Conservation (phyloP, 2,329 filamentous ascomycete genomes). For the Arthrobotrys entomopaga region DNA sequence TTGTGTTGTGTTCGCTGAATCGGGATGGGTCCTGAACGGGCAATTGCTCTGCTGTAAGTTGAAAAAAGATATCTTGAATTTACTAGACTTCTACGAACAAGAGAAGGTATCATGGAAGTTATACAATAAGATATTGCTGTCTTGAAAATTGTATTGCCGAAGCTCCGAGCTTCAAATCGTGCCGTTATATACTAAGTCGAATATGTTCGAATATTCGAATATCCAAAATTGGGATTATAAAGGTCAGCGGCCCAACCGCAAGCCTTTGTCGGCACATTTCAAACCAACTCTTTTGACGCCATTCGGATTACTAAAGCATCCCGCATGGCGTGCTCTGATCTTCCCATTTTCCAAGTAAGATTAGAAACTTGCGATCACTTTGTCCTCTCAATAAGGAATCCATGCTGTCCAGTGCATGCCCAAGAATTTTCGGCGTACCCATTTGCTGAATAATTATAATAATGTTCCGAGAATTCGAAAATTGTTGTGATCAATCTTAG, state of each 20-base stretch:
- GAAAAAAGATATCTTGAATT: slow-evolving; percentile 10
- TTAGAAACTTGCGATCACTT: no score
- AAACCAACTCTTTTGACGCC: slow-evolving; percentile 35
- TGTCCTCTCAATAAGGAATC: no score
- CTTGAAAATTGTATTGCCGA: not conserved
- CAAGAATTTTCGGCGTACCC: no score
- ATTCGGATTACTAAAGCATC: slow-evolving; percentile 45
- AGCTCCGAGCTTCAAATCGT: not conserved
- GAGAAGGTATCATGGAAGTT: slow-evolving; percentile 24
- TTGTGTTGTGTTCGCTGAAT: not conserved
- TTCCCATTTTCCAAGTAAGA: not conserved
- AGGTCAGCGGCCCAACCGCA: slow-evolving; percentile 18
- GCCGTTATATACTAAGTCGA: slow-evolving; percentile 16
- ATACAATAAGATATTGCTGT: not conserved
- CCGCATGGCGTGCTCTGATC: slow-evolving; percentile 38
- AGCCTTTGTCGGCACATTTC: slow-evolving; percentile 14
- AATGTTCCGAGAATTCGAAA: no score
- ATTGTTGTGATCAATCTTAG: no score
- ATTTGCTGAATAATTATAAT: no score
- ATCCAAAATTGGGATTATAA: not conserved
- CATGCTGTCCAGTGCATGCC: no score
- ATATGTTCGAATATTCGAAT: no score
- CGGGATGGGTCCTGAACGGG: not conserved
- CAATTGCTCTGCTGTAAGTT: not conserved
- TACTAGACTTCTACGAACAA: slow-evolving; percentile 20